phyloP scores from a whole-genome alignment of 495 filamentous ascomycete genomes.

The Neurospora discreta region DNA sequence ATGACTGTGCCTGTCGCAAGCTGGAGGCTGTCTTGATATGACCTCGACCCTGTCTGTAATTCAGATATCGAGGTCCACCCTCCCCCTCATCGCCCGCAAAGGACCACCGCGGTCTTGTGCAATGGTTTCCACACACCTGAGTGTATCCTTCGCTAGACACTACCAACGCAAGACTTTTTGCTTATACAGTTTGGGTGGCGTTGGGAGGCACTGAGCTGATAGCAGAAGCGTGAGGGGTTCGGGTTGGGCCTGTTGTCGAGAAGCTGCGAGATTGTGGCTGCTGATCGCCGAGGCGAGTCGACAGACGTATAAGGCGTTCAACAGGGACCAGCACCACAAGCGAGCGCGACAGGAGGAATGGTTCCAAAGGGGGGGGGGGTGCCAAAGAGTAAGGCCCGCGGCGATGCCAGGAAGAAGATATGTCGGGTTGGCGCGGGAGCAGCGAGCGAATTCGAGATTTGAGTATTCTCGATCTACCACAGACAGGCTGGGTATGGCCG shows the following conservation, averaged over 20 bases:
- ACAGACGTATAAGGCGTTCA: neutral
- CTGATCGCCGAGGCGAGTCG: neutral
- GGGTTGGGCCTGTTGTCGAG: neutral
- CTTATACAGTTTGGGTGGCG: neutral
- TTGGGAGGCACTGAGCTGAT: neutral
- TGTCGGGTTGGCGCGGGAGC: neutral
- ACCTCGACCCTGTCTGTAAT: conserved; percentile 18
- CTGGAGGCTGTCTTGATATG: conserved; percentile 3
- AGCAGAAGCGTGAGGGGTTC: neutral
- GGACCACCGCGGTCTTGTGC: conserved; percentile 20
- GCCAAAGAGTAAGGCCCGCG: neutral
- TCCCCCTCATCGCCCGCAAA: conserved; percentile 27
- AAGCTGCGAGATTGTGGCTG: neutral
- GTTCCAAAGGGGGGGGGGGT: neutral
- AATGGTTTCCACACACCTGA: conserved; percentile 3
- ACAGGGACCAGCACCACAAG: neutral
- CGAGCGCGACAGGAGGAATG: neutral
- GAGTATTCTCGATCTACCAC: neutral
- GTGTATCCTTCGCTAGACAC: neutral
- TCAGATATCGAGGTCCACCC: conserved; percentile 27
- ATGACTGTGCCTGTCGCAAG: neutral
- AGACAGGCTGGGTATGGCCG: neutral
- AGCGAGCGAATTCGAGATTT: neutral
- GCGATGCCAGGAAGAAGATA: neutral
- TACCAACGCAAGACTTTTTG: neutral